Conservation (phyloP, 495 filamentous ascomycete genomes). For the Aspergillus conjunctus region DNA sequence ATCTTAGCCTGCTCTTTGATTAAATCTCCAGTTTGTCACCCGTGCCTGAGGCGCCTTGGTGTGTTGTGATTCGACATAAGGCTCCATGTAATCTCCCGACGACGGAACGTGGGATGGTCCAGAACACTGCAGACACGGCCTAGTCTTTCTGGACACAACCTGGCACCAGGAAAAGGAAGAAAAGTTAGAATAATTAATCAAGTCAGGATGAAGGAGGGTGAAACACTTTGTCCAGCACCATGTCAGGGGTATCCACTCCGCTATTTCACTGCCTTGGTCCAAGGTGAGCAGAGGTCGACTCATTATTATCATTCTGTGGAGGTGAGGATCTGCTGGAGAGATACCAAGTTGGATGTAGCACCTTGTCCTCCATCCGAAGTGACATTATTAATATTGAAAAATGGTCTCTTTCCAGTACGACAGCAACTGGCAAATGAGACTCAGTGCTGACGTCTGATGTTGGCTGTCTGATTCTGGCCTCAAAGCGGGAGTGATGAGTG, state of each 20-base stretch:
- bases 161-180: not conserved
- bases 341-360: too few species aligned
- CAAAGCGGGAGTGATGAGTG: too few species aligned
- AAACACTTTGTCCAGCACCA: conserved; percentile 11
- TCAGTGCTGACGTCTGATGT: too few species aligned
- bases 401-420: too few species aligned
- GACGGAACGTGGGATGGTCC: conserved; percentile 26
- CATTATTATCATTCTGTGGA: not conserved
- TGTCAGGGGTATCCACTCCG: not conserved
- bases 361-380: too few species aligned
- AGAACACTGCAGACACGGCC: conserved; percentile 22
- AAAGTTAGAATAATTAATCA: not conserved
- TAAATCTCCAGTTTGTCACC: conserved; percentile 9
- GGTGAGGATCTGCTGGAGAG: too few species aligned
- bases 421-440: too few species aligned
- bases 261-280: not conserved
- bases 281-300: not conserved
- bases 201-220: conserved; percentile 7
- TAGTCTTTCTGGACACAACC: conserved; percentile 9
- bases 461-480: too few species aligned
- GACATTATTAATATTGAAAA: too few species aligned
- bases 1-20: conserved; percentile 10
- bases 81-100: conserved; percentile 28
- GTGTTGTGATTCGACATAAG: conserved; percentile 21
- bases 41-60: conserved; percentile 23